Evolutionary conservation across 2,329 filamentous ascomycete species (phyloP).

Genomic region (Epicoccum sorghinum): DNA sequence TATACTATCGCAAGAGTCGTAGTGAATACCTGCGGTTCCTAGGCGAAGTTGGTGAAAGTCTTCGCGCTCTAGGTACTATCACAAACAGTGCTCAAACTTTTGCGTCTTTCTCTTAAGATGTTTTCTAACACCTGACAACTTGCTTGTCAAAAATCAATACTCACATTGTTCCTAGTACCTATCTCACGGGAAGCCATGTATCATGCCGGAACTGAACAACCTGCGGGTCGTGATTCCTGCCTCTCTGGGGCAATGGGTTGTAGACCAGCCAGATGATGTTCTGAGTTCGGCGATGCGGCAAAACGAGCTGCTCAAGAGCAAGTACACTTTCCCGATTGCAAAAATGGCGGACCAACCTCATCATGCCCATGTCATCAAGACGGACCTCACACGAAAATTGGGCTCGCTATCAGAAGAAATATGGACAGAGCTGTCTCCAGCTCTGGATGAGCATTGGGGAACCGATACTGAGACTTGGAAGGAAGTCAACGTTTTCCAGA

Average conservation of each 20-base stretch:
- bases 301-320: background rate
- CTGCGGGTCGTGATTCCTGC: background rate
- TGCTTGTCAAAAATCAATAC: background rate
- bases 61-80: too few relatives aligned
- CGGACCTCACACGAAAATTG: background rate
- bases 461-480: background rate
- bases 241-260: background rate
- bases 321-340: background rate
- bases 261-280: background rate
- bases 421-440: background rate
- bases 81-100: too few relatives aligned
- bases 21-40: too few relatives aligned
- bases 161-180: background rate
- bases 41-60: too few relatives aligned
- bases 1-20: too few relatives aligned
- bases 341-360: slow-evolving; percentile 1
- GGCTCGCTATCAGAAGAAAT: slow-evolving; percentile 2
- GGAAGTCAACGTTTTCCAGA: slow-evolving; percentile 2
- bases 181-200: background rate
- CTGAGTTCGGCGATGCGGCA: background rate
- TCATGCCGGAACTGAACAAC: background rate
- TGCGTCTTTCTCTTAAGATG: too few relatives aligned
- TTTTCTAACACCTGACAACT: too few relatives aligned
- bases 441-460: slow-evolving; percentile 1
- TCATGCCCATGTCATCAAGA: background rate